These are phyloP conservation scores for Lasiosphaeriaceae sp. DNA, from an alignment of 495 filamentous ascomycete genomes.

Conservation along the genomic window DNA sequence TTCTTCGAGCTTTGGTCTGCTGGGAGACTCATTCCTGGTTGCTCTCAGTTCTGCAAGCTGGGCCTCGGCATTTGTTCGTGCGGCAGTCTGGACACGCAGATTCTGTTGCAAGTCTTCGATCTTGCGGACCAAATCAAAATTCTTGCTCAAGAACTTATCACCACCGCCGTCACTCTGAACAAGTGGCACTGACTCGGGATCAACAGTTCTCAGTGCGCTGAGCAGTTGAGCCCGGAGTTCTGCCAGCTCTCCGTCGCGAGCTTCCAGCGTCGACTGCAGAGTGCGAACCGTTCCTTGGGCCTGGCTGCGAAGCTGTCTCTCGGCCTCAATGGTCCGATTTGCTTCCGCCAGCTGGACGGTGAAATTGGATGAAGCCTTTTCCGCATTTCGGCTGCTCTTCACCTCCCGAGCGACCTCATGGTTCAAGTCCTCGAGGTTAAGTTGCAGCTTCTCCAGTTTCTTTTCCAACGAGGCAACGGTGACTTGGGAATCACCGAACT, in stretches of 20 bases:
- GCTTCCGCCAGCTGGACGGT: constrained; percentile 83
- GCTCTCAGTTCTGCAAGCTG: constrained; percentile 79
- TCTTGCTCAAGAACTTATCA: constrained; percentile 50
- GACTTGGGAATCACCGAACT: constrained; percentile 84
- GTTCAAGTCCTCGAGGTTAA: constrained; percentile 87
- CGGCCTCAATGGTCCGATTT: constrained; percentile 85
- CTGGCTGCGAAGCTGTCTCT: constrained; percentile 79
- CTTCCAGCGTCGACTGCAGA: constrained; percentile 72
- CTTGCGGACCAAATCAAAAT: constrained; percentile 80
- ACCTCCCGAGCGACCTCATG: constrained; percentile 90
- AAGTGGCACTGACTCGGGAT: constrained; percentile 59
- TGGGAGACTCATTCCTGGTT: constrained; percentile 69
- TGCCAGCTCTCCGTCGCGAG: constrained; percentile 70
- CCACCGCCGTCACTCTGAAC: constrained; percentile 42
- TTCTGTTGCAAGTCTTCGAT: constrained; percentile 86
- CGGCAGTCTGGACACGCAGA: constrained; percentile 80
- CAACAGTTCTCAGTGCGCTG: constrained; percentile 77
- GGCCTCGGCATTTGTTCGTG: constrained; percentile 74
- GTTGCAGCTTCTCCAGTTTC: constrained; percentile 88
- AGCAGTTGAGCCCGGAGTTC: constrained; percentile 77
- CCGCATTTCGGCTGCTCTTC: constrained; percentile 84
- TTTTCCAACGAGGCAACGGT: constrained; percentile 85
- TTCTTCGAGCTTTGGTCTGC: constrained; percentile 69
- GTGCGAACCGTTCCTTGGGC: constrained; percentile 82
- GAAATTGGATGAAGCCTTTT: constrained; percentile 80